Evolutionary conservation across 805 yeast species (phyloP).

Genomic region (Saturnispora gosingensis): DNA sequence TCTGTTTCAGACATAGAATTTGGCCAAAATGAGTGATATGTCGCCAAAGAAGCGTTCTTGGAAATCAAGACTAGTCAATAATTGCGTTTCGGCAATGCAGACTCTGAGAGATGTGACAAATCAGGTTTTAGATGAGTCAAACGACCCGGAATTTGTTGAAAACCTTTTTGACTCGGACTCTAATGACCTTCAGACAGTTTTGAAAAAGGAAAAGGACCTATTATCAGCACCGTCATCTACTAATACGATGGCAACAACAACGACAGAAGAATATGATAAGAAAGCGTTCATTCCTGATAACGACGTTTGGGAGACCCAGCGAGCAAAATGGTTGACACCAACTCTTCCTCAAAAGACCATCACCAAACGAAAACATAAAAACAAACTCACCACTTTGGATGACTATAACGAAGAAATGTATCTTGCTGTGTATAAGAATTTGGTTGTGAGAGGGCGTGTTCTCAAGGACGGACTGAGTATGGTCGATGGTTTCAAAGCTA

Average conservation of each 20-base stretch:
- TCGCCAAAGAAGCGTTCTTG: slow-evolving; percentile 4
- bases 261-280: neutral
- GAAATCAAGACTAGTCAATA: slow-evolving; percentile 16
- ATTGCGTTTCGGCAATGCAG: slow-evolving; percentile 13
- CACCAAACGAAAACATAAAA: slow-evolving; percentile 2
- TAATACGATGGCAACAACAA: neutral
- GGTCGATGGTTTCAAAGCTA: slow-evolving; percentile 57
- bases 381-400: slow-evolving; percentile 28
- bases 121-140: slow-evolving; percentile 40
- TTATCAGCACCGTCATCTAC: slow-evolving; percentile 1
- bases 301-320: slow-evolving; percentile 58
- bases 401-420: slow-evolving; percentile 30
- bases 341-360: slow-evolving; percentile 9
- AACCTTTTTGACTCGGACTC: slow-evolving; percentile 35
- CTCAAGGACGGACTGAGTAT: slow-evolving; percentile 67
- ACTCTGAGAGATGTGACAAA: slow-evolving; percentile 26
- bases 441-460: slow-evolving; percentile 61
- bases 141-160: slow-evolving; percentile 42
- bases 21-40: neutral
- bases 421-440: slow-evolving; percentile 52
- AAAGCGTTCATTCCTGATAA: slow-evolving; percentile 21
- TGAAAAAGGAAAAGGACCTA: neutral
- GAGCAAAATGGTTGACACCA: slow-evolving; percentile 57
- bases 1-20: neutral
- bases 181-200: neutral